A percentile compares a stretch with the other conserved stretches of the same genome.
phyloP scores from a whole-genome alignment of 192 early-diverging fungal genomes.

The Entophlyctis helioformis region DNA sequence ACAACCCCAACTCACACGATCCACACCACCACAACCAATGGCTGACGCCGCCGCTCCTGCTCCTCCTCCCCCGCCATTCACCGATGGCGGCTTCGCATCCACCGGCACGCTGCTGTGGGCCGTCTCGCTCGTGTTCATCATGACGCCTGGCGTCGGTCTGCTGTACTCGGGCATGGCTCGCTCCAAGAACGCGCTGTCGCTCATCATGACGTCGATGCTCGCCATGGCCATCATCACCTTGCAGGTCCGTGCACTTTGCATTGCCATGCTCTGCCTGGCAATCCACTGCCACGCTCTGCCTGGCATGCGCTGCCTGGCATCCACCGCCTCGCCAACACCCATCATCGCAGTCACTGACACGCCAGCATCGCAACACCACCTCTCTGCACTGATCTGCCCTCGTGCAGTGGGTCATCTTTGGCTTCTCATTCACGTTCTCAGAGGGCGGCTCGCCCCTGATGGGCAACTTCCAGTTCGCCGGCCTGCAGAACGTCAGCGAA shows the following conservation, averaged over 20 bases:
- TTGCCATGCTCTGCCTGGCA: too few species aligned
- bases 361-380: too few species aligned
- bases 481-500: constrained; percentile 48
- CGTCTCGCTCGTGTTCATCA: constrained; percentile 82
- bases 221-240: constrained; percentile 74
- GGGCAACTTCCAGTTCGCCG: constrained; percentile 68
- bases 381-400: too few species aligned
- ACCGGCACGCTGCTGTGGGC: constrained; percentile 45
- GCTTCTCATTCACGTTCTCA: constrained; percentile 78
- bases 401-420: constrained; percentile 86
- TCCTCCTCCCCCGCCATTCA: constrained; percentile 5
- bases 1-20: too few species aligned
- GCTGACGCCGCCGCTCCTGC: too few species aligned
- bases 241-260: too few species aligned
- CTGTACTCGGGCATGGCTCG: constrained; percentile 93
- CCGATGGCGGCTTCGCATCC: constrained; percentile 17
- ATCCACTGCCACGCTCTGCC: too few species aligned
- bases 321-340: too few species aligned
- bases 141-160: constrained; percentile 90
- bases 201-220: constrained; percentile 64
- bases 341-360: too few species aligned
- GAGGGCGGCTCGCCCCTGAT: constrained; percentile 60
- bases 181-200: constrained; percentile 81
- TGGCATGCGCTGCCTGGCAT: too few species aligned
- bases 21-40: too few species aligned